Conservation (phyloP, 2,329 filamentous ascomycete species). For the Fusarium pseudonygamai region DNA sequence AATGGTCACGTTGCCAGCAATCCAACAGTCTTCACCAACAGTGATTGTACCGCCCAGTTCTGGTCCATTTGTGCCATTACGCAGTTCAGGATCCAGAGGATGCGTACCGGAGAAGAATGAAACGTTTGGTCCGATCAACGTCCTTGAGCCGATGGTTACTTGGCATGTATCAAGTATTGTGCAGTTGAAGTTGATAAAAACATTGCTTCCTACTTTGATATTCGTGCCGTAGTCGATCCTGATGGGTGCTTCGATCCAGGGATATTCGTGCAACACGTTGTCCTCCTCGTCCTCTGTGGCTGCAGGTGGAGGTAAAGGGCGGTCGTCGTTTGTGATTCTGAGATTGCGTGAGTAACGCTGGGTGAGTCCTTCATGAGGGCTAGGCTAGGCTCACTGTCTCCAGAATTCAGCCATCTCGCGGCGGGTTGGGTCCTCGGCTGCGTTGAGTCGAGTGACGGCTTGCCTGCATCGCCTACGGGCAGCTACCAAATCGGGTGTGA, state of each 20-base stretch:
- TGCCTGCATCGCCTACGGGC: constrained; percentile 69
- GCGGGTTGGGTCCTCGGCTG: constrained; percentile 66
- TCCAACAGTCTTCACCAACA: constrained; percentile 84
- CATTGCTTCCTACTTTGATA: constrained; percentile 69
- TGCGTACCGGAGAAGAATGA: constrained; percentile 80
- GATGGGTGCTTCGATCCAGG: constrained; percentile 76
- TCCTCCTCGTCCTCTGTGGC: constrained; percentile 71
- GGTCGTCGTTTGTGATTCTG: constrained; percentile 71
- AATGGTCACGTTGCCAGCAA: constrained; percentile 76
- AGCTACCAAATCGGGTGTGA: constrained; percentile 72
- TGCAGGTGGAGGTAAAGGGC: constrained; percentile 68
- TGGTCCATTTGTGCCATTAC: constrained; percentile 79
- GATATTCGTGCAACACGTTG: constrained; percentile 67
- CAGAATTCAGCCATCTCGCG: constrained; percentile 73
- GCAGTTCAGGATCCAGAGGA: constrained; percentile 76
- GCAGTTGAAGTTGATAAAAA: constrained; percentile 79
- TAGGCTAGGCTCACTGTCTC: constrained; percentile 78
- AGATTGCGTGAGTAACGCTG: background rate
- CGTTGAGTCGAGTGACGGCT: constrained; percentile 73
- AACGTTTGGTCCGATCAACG: constrained; percentile 81
- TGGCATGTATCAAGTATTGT: constrained; percentile 80
- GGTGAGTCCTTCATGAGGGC: accelerated
- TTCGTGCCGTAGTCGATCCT: constrained; percentile 83
- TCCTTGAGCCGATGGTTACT: constrained; percentile 79
- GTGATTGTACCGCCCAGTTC: constrained; percentile 78